Evolutionary conservation across 78 protist species (phyloP).

Genomic region (Dictyostelium capitatum): DNA sequence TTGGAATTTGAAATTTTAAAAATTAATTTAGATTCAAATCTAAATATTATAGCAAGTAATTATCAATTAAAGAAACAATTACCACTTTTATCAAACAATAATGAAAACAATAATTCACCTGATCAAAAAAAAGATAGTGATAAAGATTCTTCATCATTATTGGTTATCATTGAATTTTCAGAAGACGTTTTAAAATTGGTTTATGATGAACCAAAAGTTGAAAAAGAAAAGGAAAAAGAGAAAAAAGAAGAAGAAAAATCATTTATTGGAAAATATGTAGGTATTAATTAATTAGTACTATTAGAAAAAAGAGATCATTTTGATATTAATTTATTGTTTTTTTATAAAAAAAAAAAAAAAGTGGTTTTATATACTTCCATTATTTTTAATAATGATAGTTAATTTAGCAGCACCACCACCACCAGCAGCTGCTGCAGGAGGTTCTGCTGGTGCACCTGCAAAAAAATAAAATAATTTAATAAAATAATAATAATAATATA

Average conservation of each 20-base stretch:
- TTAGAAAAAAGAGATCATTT: too few species aligned
- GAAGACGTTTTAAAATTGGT: background rate
- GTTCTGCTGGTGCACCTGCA: background rate
- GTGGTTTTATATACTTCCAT: constrained; percentile 20
- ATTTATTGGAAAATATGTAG: constrained; percentile 20
- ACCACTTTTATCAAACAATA: background rate
- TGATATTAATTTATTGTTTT: background rate
- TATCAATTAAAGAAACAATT: constrained; percentile 2
- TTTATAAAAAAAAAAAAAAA: background rate
- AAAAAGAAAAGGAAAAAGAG: background rate
- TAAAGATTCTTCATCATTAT: background rate
- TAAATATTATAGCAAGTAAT: constrained; percentile 5
- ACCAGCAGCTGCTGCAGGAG: background rate
- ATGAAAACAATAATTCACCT: background rate
- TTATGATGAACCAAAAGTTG: constrained; percentile 10
- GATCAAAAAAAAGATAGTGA: background rate
- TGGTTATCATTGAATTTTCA: background rate
- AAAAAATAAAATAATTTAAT: background rate
- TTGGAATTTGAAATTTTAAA: constrained; percentile 3
- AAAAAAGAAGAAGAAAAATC: constrained; percentile 33
- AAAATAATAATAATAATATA: background rate
- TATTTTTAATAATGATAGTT: background rate
- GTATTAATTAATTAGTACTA: background rate
- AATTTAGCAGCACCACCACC: constrained; percentile 16
- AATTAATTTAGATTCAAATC: constrained; percentile 11